Percentiles rank a stretch among this genome's conserved stretches.
Conservation (phyloP, 108 stramenopile species). For the Fistulifera pelliculosa region DNA sequence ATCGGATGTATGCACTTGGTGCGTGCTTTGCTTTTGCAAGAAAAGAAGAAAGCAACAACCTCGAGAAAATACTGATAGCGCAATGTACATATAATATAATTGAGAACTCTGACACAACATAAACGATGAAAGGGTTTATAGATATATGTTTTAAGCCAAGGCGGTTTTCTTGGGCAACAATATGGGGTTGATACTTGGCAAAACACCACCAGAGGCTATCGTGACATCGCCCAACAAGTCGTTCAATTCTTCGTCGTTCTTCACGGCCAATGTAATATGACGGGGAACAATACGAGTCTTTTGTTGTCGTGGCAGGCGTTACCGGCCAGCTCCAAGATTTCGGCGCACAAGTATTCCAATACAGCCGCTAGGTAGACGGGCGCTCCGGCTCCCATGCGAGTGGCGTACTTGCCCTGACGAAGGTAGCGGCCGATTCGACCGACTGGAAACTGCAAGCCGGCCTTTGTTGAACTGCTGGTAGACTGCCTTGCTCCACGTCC, state of each 20-base stretch:
- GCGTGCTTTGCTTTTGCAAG: too few species aligned
- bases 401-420: conserved; percentile 90
- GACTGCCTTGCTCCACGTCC: conserved; percentile 84
- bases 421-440: conserved; percentile 92
- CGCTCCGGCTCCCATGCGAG: conserved; percentile 92
- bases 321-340: conserved; percentile 92
- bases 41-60: too few species aligned
- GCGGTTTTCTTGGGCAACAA: conserved; percentile 77
- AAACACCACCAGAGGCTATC: conserved; percentile 90
- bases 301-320: conserved; percentile 98
- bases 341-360: conserved; percentile 92
- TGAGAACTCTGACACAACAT: too few species aligned
- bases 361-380: conserved; percentile 96
- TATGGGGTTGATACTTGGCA: conserved; percentile 88
- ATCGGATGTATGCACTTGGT: too few species aligned
- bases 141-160: too few species aligned
- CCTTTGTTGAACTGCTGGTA: conserved; percentile 79
- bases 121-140: too few species aligned
- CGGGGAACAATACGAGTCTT: conserved; percentile 91
- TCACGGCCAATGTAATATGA: conserved; percentile 91
- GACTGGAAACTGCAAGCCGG: conserved; percentile 97
- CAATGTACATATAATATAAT: too few species aligned
- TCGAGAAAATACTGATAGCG: too few species aligned
- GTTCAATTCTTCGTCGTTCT: conserved; percentile 92
- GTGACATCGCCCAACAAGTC: conserved; percentile 83